Evolutionary conservation across 495 filamentous ascomycete species (phyloP).

Genomic region (Daldinia concentrica): DNA sequence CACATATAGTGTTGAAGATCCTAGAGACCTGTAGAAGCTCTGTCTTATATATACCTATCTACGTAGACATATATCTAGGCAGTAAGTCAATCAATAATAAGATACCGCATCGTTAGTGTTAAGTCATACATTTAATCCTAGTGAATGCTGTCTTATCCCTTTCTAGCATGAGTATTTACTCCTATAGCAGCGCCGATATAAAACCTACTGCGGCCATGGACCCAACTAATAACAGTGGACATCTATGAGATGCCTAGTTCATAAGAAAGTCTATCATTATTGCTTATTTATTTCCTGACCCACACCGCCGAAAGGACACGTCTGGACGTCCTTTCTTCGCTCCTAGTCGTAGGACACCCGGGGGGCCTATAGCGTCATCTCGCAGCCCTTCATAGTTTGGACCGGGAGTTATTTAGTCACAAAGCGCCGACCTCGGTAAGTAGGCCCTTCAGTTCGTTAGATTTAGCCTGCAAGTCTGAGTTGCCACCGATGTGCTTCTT

Average conservation of each 20-base stretch:
- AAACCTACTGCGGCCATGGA: too few species aligned
- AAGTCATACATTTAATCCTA: too few species aligned
- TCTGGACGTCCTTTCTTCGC: neutral
- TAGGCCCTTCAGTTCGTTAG: conserved; percentile 54
- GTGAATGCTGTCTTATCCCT: too few species aligned
- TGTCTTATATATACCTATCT: neutral
- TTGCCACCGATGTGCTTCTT: conserved; percentile 95
- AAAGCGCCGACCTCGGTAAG: conserved; percentile 52
- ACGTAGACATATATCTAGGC: too few species aligned
- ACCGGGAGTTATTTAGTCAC: conserved; percentile 39
- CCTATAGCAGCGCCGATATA: too few species aligned
- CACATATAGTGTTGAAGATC: too few species aligned
- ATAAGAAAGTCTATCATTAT: neutral
- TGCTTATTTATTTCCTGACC: neutral
- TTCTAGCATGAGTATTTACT: too few species aligned
- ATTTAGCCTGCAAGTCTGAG: conserved; percentile 81
- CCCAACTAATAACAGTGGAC: neutral
- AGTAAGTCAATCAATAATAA: too few species aligned
- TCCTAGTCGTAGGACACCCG: neutral
- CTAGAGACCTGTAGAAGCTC: neutral
- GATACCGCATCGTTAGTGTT: too few species aligned
- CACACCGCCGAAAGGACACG: neutral
- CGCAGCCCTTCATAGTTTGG: conserved; percentile 16
- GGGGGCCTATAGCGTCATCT: neutral
- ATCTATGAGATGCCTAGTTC: neutral